Base-by-base conservation (phyloP, 208 protist species). In the Balamuthia mandrillaris region DNA sequence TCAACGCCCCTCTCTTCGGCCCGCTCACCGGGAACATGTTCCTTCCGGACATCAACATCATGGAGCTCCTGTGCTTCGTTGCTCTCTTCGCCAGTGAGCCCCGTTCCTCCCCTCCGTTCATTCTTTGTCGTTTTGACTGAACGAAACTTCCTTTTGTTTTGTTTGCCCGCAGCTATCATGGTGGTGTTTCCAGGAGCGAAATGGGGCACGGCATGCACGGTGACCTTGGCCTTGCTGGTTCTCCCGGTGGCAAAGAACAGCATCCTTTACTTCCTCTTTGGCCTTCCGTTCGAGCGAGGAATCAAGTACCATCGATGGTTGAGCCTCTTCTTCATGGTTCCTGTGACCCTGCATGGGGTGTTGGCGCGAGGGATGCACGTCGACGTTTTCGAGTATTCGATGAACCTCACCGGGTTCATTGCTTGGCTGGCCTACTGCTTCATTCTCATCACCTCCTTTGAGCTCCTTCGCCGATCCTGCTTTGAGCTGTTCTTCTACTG, bases 401-500 rank as follows among this genome's bases (percentile, higher is more conserved):
- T n/a, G n/a, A n/a, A n/a, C n/a, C n/a, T n/a, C n/a, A n/a, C n/a
- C n/a, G 60, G 60, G 29, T 35, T 24, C n/a, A 31, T 79, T n/a
- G 70, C 14, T 5, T 79, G 70, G 70, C 29, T 79, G 9, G 42
- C 70, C n/a, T 52, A 44, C 45, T 60, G 51, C 33, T 29, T 3
- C 16, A 60, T 79, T 9, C 45, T 21, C 7, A 45, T 27, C 70
- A 79, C 70, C 7, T 79, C 70, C 0, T 18, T 79, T 7, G 24
- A 60, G 2, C 37, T 79, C 47, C 58, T 79, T 47, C 18, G 44
- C 3, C 42, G 70, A 9, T 37, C 51, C 49, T 52, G n/a, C 42
- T 79, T 79, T 58, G 70, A 79, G 42, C 58, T 79, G 33, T 79
- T 79, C 70, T 79, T 60, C 42, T 52, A 60, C 49, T 44, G 37